phyloP scores from a whole-genome alignment of 202 grass and related monocot genomes.

The Cymbopogon flexuosus region DNA sequence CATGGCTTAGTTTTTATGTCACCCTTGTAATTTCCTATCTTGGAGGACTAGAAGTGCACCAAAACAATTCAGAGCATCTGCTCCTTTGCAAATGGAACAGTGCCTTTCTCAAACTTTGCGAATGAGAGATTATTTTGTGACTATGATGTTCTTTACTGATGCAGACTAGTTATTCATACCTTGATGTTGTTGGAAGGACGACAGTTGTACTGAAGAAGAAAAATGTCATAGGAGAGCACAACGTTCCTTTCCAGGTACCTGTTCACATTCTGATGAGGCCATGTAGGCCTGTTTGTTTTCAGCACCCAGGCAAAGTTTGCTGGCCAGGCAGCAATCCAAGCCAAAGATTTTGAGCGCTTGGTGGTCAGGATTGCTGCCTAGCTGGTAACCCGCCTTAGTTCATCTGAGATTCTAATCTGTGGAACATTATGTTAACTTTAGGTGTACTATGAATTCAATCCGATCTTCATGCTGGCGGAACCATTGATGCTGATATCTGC shows the following conservation, averaged over 20 bases:
- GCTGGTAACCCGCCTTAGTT: not conserved
- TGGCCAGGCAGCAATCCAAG: not conserved
- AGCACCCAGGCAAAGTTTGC: not conserved
- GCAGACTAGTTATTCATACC: slow-evolving; percentile 74
- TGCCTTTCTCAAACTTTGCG: slow-evolving; percentile 1
- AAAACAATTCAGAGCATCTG: not conserved
- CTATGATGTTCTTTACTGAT: slow-evolving; percentile 13
- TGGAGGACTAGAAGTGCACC: not conserved
- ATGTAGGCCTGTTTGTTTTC: not conserved
- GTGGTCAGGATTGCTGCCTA: not conserved
- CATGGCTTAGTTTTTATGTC: not conserved
- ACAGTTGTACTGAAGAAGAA: slow-evolving; percentile 63
- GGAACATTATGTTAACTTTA: slow-evolving; percentile 26
- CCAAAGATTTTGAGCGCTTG: not conserved
- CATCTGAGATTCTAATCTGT: not conserved
- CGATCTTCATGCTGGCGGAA: slow-evolving; percentile 66
- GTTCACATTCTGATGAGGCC: not conserved
- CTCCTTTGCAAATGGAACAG: not conserved
- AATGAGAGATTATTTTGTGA: not conserved
- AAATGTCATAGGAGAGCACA: slow-evolving; percentile 65
- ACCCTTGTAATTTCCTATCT: not conserved
- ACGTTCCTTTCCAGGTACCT: slow-evolving; percentile 68
- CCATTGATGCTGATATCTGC: slow-evolving; percentile 70
- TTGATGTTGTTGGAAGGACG: slow-evolving; percentile 66
- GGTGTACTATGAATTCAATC: slow-evolving; percentile 79